These are phyloP conservation scores for Aspergillus indologenus DNA, from an alignment of 495 filamentous ascomycete genomes.

Conservation along the genomic window DNA sequence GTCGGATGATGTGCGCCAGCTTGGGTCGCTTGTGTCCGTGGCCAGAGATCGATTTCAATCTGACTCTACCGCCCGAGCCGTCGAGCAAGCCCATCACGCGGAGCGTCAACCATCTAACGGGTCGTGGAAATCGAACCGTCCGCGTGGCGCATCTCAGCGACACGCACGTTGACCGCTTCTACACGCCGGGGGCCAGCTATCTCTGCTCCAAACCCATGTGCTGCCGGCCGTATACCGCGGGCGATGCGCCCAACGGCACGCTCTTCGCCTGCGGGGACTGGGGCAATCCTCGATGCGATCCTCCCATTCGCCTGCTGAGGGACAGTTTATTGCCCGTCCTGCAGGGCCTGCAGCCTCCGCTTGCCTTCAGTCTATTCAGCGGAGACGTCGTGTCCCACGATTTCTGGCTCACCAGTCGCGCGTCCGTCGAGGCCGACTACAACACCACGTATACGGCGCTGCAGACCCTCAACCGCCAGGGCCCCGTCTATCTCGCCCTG, in stretches of 20 bases:
- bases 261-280: conserved; percentile 44
- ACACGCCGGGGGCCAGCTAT: conserved; percentile 47
- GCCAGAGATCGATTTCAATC: conserved; percentile 41
- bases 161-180: conserved; percentile 53
- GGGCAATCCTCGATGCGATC: conserved; percentile 51
- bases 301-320: conserved; percentile 44
- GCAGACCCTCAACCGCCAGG: conserved; percentile 20
- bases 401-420: conserved; percentile 28
- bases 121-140: conserved; percentile 25
- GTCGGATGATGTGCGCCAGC: conserved; percentile 46
- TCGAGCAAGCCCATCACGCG: conserved; percentile 21
- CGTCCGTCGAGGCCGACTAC: conserved; percentile 41
- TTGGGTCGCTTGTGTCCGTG: conserved; percentile 49
- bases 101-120: neutral
- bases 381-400: conserved; percentile 32
- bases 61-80: conserved; percentile 46
- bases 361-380: conserved; percentile 33
- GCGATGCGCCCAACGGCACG: conserved; percentile 41
- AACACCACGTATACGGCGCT: conserved; percentile 40
- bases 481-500: conserved; percentile 46
- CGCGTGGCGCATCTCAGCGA: conserved; percentile 55
- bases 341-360: conserved; percentile 22
- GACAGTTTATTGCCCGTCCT: conserved; percentile 53
- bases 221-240: conserved; percentile 46
- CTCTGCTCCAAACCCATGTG: conserved; percentile 56